Evolutionary conservation across 441 rosid species (phyloP), one percentile per base, ranked within the genome.

Genomic region (Rhodomyrtus psidioides): DNA sequence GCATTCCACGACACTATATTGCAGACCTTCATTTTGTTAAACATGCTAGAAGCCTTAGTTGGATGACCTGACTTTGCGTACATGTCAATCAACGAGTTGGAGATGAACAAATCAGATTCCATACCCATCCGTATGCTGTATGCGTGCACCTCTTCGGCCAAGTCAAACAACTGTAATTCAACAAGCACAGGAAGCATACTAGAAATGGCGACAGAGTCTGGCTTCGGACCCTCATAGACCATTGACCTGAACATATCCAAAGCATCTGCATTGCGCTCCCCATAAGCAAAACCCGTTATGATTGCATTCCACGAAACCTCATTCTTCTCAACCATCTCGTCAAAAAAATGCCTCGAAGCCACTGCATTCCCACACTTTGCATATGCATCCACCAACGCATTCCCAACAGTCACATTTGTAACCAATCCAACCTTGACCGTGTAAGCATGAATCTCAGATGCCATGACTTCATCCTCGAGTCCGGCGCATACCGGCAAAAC

Each of bases 1-100:
- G 91, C 89, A 87, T 91, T 91, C 93, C 93, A 91, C 4, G 93
- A 89, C 82, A 91, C 90, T 56, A 89, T 79, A 86, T 86, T 86
- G 85, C 53, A 87, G 15, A 21, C 83, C 30, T 51, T 28, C 87
- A 90, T 91, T 46, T 87, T 81, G 44, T 86, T 84, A 82, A 91
- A 91, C 34, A 90, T 54, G 26, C 70, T 30, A n/a, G 89, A 87
- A 46, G 93, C 89, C 86, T 85, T 62, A 75, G 55, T 27, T 27
- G 89, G 83, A 62, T 54, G 86, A 26, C 89, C 89, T 82, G 91
- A 88, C 88, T 91, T 91, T 49, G 90, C 93, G 56, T 91, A 91
- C 92, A 89, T 89, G 86, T 91, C 90, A 34, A 90, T 90, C 89
- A 91, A 85, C 9, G 93, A 90, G 87, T 91, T 91, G 44, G 88